Base-by-base conservation (phyloP, 129 eudicot species). In the Lactuca saligna region DNA sequence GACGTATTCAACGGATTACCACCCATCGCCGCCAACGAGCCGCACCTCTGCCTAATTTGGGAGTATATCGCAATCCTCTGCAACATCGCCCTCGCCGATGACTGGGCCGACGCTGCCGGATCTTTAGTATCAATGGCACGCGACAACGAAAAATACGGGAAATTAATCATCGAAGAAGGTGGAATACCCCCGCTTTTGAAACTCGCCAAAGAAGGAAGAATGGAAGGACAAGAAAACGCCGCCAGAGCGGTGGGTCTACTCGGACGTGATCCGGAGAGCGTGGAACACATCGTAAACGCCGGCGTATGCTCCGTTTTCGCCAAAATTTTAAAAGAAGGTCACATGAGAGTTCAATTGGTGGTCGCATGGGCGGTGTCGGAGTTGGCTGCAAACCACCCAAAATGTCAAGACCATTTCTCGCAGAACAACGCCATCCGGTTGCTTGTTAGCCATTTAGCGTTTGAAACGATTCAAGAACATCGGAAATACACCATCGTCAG, bases 321-420 rank as follows among this genome's bases (percentile, higher is more conserved):
- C 3, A 84, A 84, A n/a, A 71, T 84, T 8, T 73, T 84, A 9
- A 84, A 84, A 32, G 79, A 73, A 16, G 82, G 83, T 0, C 79
- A 61, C 32, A 84, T 84, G 89, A 78, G 71, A 39, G 86, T 84
- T 7, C 89, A 84, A 37, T 58, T 81, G 16, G 82, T 84, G 15
- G 85, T 84, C 42, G 89, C 89, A 1, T 84, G 89, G 89, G 85
- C 89, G 12, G 83, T 84, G 10, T 84, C 89, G 12, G 85, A 84
- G 62, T 78, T 84, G 46, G 83, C 86, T 12, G 78, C 81, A 8
- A 79, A 81, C 71, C 72, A 80, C 51, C 85, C 85, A 16, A 84
- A 84, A 67, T 84, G 89, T 41, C 89, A 84, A 66, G 89, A 84
- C 55, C 83, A 80, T 75, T 84, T 84, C 42, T 69, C 77, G 13